Evolutionary conservation across 768 basidiomycete species (phyloP).

Genomic region (Kwoniella dejecticola): DNA sequence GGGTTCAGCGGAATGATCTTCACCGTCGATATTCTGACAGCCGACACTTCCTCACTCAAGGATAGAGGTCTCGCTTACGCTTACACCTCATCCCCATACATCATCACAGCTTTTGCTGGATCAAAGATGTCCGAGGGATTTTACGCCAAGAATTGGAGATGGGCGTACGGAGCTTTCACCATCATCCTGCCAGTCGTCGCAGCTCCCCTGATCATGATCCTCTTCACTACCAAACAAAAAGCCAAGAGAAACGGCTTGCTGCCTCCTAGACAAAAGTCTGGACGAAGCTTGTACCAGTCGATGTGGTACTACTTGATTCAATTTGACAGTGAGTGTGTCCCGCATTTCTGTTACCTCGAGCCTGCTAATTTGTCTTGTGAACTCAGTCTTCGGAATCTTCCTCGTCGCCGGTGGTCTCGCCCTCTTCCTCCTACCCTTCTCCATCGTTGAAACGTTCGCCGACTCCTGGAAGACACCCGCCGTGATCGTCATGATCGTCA

Average conservation of each 20-base stretch:
- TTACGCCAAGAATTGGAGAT: conserved; percentile 39
- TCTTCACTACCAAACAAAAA: conserved; percentile 21
- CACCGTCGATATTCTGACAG: conserved; percentile 50
- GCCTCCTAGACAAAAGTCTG: too few species aligned
- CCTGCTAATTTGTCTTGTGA: conserved; percentile 1
- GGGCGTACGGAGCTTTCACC: conserved; percentile 38
- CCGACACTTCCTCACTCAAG: conserved; percentile 47
- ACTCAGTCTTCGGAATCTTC: conserved; percentile 47
- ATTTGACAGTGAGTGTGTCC: conserved; percentile 40
- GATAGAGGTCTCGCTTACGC: conserved; percentile 49
- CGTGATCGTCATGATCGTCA: conserved; percentile 52
- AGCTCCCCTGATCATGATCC: conserved; percentile 16
- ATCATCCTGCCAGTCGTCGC: conserved; percentile 40
- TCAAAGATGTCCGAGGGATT: conserved; percentile 38
- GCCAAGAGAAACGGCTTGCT: conserved; percentile 25
- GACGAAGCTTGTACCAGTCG: conserved; percentile 7
- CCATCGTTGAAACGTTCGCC: conserved; percentile 46
- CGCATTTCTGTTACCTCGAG: conserved; percentile 33
- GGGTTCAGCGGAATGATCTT: conserved; percentile 46
- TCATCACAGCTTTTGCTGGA: conserved; percentile 53
- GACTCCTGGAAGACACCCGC: conserved; percentile 39
- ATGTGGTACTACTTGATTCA: conserved; percentile 30
- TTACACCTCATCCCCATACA: conserved; percentile 44
- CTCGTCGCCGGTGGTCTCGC: conserved; percentile 44
- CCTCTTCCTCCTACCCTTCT: conserved; percentile 55